Evolutionary conservation across 2,329 filamentous ascomycete species (phyloP).

Genomic region (Penicillium sp.): DNA sequence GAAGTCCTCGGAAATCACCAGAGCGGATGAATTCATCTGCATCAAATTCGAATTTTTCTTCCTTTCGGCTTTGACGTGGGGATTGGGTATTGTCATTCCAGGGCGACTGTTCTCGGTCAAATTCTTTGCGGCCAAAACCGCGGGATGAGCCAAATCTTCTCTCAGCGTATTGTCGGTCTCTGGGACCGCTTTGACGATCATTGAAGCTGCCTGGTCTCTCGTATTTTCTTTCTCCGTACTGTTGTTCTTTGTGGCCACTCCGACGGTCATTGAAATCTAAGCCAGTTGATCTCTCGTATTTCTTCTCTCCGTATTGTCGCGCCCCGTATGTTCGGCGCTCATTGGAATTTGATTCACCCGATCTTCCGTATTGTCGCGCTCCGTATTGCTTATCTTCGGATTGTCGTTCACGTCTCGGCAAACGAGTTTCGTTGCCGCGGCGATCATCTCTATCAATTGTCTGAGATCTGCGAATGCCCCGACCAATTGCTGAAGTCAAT

Average conservation of each 20-base stretch:
- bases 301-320: neutral
- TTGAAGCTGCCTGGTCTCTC: neutral
- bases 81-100: neutral
- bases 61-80: neutral
- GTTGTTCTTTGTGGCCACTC: neutral
- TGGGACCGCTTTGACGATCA: no score
- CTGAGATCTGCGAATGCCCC: constrained; percentile 58
- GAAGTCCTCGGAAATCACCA: constrained; percentile 30
- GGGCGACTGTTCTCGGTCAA: neutral
- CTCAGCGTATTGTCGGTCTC: neutral
- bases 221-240: neutral
- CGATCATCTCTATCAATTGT: constrained; percentile 8
- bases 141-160: no score
- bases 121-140: neutral
- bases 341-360: neutral
- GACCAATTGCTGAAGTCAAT: constrained; percentile 67
- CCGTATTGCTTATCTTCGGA: constrained; percentile 1
- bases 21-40: constrained; percentile 33
- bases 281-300: neutral
- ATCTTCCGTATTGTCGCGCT: constrained; percentile 1
- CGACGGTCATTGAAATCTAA: neutral
- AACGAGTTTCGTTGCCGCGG: constrained; percentile 1
- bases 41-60: constrained; percentile 22
- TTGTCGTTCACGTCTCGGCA: neutral
- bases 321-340: neutral